Evolutionary conservation across 2,329 filamentous ascomycete species (phyloP).

Genomic region (Colletotrichum sp.): DNA sequence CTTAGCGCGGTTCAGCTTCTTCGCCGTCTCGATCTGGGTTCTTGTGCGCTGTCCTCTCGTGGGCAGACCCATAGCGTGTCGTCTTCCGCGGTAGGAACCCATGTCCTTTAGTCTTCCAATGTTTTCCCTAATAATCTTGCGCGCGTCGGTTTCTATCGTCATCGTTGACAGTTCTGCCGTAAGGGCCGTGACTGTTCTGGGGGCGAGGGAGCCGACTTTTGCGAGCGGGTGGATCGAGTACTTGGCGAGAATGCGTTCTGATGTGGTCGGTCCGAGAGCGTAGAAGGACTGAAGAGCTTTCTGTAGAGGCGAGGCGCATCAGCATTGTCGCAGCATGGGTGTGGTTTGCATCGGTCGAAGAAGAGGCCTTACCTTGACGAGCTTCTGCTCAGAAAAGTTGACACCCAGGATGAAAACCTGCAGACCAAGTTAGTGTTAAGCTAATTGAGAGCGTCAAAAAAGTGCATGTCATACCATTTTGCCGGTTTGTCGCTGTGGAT

Average conservation of each 20-base stretch:
- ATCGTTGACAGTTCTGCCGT: slow-evolving; percentile 87
- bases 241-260: slow-evolving; percentile 81
- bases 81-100: slow-evolving; percentile 84
- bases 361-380: slow-evolving; percentile 73
- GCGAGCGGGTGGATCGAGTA: slow-evolving; percentile 86
- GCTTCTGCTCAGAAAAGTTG: slow-evolving; percentile 82
- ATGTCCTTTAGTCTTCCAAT: slow-evolving; percentile 88
- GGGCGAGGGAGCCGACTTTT: slow-evolving; percentile 75
- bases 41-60: slow-evolving; percentile 90
- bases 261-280: slow-evolving; percentile 75
- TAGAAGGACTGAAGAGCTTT: slow-evolving; percentile 86
- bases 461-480: not conserved
- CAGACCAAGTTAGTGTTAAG: not conserved
- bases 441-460: no score
- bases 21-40: slow-evolving; percentile 69
- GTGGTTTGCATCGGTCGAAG: not conserved
- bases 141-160: slow-evolving; percentile 91
- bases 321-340: not conserved
- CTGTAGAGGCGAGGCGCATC: slow-evolving; percentile 37
- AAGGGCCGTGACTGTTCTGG: slow-evolving; percentile 80
- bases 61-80: slow-evolving; percentile 92
- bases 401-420: slow-evolving; percentile 86
- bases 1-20: slow-evolving; percentile 66
- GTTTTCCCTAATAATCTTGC: slow-evolving; percentile 80
- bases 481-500: not conserved